Evolutionary conservation across 106 monocot genomes (phyloP), one percentile per base, ranked within the genome.

Genomic region (Acorus calamus): DNA sequence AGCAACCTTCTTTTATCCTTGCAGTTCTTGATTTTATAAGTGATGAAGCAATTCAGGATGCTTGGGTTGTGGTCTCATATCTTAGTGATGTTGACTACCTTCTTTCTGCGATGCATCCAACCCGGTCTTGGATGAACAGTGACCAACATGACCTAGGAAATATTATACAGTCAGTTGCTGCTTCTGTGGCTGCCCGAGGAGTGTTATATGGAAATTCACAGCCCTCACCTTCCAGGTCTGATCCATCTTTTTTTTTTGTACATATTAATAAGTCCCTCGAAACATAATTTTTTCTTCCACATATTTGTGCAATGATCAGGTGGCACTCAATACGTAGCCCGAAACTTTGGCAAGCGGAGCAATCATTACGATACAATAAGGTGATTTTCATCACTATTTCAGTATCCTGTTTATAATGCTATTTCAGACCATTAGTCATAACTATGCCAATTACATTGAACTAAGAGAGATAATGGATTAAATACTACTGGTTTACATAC

Each of bases 271-370:
- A 8, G 42, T 3, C 8, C 6, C 6, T 43, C 8, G 2, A 60
- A 43, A 3, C 59, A 3, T 47, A 49, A 8, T 4, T 42, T 65
- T 4, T 42, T 53, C 46, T 6, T 48, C 5, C 28, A 59, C 8
- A n/a, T 45, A 3, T 53, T 70, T 56, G 7, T 74, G 51, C n/a
- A 50, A 8, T 64, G 47, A 46, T 73, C 64, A 98, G 98, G 79
- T 98, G 98, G 98, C 98, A 92, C 55, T 64, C 85, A 44, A 98
- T 92, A 46, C 77, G 91, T 4, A 85, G 80, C 46, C 98, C 98
- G 12, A 79, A 60, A 59, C 69, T 88, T 64, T 92, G 98, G 98
- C 85, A 98, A 71, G 68, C 83, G 55, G 91, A 98, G 59, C 76
- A 80, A 14, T 81, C 85, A 56, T 72, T 70, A 53, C 68, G 73